These are phyloP conservation scores for Tetradesmus lagerheimii DNA, from an alignment of 139 green algal species.

Conservation along the genomic window DNA sequence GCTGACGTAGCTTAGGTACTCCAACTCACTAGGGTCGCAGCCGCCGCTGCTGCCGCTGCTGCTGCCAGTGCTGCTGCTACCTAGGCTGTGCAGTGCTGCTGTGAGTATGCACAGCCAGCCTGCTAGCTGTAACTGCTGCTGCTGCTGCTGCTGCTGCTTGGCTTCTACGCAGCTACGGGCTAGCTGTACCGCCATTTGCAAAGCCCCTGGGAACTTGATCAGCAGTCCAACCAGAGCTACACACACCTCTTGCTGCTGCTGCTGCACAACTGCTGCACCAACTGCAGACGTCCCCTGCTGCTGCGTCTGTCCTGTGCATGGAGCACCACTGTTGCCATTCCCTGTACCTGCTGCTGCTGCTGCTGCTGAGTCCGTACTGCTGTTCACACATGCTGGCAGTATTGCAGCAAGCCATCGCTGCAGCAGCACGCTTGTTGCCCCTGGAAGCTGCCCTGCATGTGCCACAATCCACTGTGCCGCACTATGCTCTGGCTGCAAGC, in stretches of 20 bases:
- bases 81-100: not conserved
- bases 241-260: not conserved
- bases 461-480: conserved; percentile 17
- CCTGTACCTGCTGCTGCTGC: not conserved
- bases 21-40: not conserved
- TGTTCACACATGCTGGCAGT: not conserved
- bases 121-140: not conserved
- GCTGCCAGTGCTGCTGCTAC: not conserved
- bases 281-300: not conserved
- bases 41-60: not conserved
- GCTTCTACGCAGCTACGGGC: not conserved
- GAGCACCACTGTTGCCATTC: not conserved
- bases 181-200: not conserved
- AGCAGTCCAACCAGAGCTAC: not conserved
- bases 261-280: not conserved
- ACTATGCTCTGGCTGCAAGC: not conserved
- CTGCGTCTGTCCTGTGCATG: not conserved
- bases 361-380: not conserved
- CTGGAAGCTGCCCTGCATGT: not conserved
- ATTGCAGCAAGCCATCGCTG: conserved; percentile 5
- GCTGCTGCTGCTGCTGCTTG: not conserved
- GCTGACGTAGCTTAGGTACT: not conserved
- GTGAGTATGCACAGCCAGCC: conserved; percentile 8
- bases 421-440: not conserved
- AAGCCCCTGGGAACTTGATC: not conserved